Evolutionary conservation across 2,329 filamentous ascomycete genomes (phyloP), one percentile per base, ranked within the genome.

Genomic region (Sphaceloma murrayae): DNA sequence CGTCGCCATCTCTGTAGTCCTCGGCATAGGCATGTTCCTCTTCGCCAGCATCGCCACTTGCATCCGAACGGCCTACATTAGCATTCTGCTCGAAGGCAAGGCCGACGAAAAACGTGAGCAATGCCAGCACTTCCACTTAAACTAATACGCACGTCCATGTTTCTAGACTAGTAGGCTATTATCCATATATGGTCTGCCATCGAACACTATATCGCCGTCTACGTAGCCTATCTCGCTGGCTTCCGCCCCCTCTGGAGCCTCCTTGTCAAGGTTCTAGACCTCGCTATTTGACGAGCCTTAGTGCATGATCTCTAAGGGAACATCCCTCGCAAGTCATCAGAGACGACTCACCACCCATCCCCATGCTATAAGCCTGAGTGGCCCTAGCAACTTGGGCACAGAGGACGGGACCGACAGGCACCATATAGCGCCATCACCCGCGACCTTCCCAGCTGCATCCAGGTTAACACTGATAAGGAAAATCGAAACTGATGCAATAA

Each of bases 281-380:
- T 17, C 5, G 26, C 31, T 4, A 11, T 36, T 5, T 19, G 42
- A 1, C 18, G 19, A 19, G 36, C 36, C 3, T 40, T 21, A 4
- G 17, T 34, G 2, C 31, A 24, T n/a, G 42, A 45, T 11, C 27
- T 45, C 22, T 36, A 18, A 2, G 42, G 42, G 2, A 19, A 17
- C 3, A 7, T 36, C 5, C 19, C 36, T 13, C 18, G 42, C 5
- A 45, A 45, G 22, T 32, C 42, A 7, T 45, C 42, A 5, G 29
- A 45, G 42, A 45, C 42, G 11, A 45, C 42, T 10, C 31, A 45
- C 21, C n/a, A n/a, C n/a, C n/a, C n/a, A n/a, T n/a, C n/a, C n/a
- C n/a, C n/a, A n/a, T n/a, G n/a, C n/a, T n/a, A n/a, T n/a, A n/a
- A n/a, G n/a, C n/a, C n/a, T n/a, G n/a, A n/a, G n/a, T n/a, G n/a